phyloP scores from a whole-genome alignment of 2,329 filamentous ascomycete genomes.

The Neopestalotiopsis sp. region DNA sequence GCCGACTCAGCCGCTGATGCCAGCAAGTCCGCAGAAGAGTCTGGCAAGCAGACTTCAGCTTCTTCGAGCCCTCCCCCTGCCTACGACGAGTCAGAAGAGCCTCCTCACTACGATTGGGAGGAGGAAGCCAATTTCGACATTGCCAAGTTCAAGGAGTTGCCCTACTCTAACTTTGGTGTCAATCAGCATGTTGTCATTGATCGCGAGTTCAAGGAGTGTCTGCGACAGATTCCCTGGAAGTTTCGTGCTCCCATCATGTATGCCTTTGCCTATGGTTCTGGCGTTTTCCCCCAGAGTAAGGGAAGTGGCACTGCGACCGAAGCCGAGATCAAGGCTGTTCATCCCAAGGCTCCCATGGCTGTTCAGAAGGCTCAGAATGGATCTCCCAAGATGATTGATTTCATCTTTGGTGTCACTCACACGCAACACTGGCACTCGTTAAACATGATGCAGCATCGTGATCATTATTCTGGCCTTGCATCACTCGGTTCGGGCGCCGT shows the following conservation, averaged over 20 bases:
- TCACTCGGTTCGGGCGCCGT: conserved; percentile 85
- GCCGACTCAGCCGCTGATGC: conserved; percentile 31
- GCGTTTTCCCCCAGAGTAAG: conserved; percentile 83
- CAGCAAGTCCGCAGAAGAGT: conserved; percentile 31
- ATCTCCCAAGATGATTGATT: conserved; percentile 95
- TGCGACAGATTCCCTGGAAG: conserved; percentile 87
- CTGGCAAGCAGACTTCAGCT: conserved; percentile 28
- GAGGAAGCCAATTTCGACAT: conserved; percentile 75
- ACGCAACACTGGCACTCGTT: conserved; percentile 97
- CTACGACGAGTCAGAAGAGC: conserved; percentile 27
- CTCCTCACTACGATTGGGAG: conserved; percentile 67
- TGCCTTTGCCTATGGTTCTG: conserved; percentile 96
- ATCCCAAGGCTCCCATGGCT: conserved; percentile 81
- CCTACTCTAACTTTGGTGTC: conserved; percentile 82
- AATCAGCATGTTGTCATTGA: conserved; percentile 98
- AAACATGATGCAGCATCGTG: conserved; percentile 84
- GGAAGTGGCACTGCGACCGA: conserved; percentile 56
- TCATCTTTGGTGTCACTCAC: conserved; percentile 94
- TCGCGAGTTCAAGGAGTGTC: conserved; percentile 89
- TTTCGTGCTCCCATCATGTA: conserved; percentile 94
- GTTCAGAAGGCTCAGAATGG: conserved; percentile 86
- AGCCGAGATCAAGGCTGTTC: conserved; percentile 67
- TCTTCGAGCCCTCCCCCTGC: conserved; percentile 32
- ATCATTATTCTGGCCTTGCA: conserved; percentile 90
- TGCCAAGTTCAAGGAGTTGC: conserved; percentile 76